Base-by-base conservation (phyloP, 2,329 filamentous ascomycete species). In the Chalara sp. region DNA sequence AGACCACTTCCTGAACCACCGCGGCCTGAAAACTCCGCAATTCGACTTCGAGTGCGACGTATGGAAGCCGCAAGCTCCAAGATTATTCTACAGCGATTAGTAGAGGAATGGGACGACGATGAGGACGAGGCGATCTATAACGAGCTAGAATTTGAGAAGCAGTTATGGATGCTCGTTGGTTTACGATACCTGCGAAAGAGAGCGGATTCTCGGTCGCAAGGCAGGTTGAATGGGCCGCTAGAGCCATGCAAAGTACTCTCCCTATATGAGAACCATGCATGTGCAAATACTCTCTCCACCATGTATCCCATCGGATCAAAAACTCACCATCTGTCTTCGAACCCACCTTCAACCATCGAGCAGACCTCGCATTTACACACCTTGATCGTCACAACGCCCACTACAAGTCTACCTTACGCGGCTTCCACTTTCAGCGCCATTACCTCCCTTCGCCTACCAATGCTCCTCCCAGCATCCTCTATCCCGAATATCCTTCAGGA, bases 101-200 rank as follows among this genome's bases (percentile, higher is more conserved):
- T 74, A 32, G 74, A 78, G 55, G 70, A 72, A 41, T 75, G 74
- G 68, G 68, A 70, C 7, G 65, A 64, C 21, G 67, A 71, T 8
- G 63, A 67, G 1, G 73, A 78, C 49, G 69, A 73, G 3, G 71
- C 68, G 32, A 64, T 78, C 21, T 76, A 75, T 57, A 70, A 71
- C 56, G 73, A 77, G 47, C 59, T 78, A 4, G 76, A 78, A 51
- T 68, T 79, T 46, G 75, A 79, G 54, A 78, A 79, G 60, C 78
- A 80, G 58, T 67, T 77, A 40, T 84, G 80, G 80, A 76, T 89
- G 68, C 69, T 84, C 35, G 81, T 76, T 30, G 74, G 73, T 1
- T 66, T 86, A 47, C 72, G 74, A 54, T 70, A 68, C 55, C 69
- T 73, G 59, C 55, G 55, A 33, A 73, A 42, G 8, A 52, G 54